Conservation (phyloP, 2,329 filamentous ascomycete species). For the Didymella keratinophila region DNA sequence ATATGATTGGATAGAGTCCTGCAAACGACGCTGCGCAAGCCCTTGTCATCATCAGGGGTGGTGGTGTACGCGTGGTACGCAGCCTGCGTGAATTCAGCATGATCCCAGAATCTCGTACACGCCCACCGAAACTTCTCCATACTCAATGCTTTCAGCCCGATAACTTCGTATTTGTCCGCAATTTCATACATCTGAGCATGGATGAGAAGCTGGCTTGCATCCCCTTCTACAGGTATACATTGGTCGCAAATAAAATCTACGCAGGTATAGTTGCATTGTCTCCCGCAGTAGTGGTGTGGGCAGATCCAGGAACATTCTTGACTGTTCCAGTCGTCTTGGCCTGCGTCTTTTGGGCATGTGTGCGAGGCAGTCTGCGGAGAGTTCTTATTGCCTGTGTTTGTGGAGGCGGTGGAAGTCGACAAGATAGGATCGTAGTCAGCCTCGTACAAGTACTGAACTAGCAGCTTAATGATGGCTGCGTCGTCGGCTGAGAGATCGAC, state of each 20-base stretch:
- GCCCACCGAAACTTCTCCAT: slow-evolving; percentile 20
- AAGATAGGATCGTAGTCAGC: not conserved
- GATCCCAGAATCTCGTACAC: slow-evolving; percentile 25
- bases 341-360: not conserved
- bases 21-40: slow-evolving; percentile 2
- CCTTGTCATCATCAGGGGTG: slow-evolving; percentile 38
- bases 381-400: not conserved
- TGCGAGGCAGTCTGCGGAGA: not conserved
- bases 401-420: not conserved
- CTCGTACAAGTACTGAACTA: not conserved
- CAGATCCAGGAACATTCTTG: too few species aligned
- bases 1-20: not conserved
- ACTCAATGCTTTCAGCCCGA: slow-evolving; percentile 17
- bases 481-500: not conserved
- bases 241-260: not conserved
- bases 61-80: slow-evolving; percentile 33
- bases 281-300: not conserved
- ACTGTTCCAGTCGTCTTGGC: too few species aligned
- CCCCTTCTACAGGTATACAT: not conserved
- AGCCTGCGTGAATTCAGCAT: slow-evolving; percentile 31
- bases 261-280: not conserved
- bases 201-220: slow-evolving; percentile 6
- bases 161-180: slow-evolving; percentile 23
- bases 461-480: not conserved
- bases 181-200: slow-evolving; percentile 27